phyloP scores from a whole-genome alignment of 495 filamentous ascomycete species.

The Aspergillus baeticus region DNA sequence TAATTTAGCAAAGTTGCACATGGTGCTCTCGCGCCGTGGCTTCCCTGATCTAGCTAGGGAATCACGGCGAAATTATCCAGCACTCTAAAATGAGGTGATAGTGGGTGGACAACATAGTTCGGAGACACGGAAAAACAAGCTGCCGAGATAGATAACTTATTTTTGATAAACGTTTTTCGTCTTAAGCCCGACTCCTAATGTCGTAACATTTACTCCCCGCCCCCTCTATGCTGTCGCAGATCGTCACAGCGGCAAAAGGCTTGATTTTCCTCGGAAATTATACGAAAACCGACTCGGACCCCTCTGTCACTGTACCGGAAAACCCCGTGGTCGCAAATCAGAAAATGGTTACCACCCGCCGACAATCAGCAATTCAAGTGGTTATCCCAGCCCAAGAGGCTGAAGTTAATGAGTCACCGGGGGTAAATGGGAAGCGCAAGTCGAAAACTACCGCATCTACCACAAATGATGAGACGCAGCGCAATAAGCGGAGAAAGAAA shows the following conservation, averaged over 20 bases:
- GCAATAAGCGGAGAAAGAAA: conserved; percentile 41
- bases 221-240: conserved; percentile 44
- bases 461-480: conserved; percentile 24
- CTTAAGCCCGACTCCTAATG: conserved; percentile 10
- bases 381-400: conserved; percentile 15
- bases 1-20: no score
- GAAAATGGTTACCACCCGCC: conserved; percentile 41
- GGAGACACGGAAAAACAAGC: conserved; percentile 32
- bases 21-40: no score
- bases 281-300: conserved; percentile 21
- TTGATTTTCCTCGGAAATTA: conserved; percentile 34
- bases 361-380: conserved; percentile 26
- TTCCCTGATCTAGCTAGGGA: no score
- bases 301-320: conserved; percentile 17
- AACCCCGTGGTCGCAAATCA: conserved; percentile 11
- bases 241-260: conserved; percentile 46
- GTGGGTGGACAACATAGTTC: background rate
- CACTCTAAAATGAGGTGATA: no score
- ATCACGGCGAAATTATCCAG: no score
- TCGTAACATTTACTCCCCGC: conserved; percentile 20
- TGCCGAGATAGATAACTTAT: conserved; percentile 26
- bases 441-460: conserved; percentile 18
- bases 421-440: conserved; percentile 38
- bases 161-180: conserved; percentile 33
- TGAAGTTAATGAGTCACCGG: conserved; percentile 15